Conservation (phyloP, 2,329 filamentous ascomycete species). For the Akanthomyces muscarius region DNA sequence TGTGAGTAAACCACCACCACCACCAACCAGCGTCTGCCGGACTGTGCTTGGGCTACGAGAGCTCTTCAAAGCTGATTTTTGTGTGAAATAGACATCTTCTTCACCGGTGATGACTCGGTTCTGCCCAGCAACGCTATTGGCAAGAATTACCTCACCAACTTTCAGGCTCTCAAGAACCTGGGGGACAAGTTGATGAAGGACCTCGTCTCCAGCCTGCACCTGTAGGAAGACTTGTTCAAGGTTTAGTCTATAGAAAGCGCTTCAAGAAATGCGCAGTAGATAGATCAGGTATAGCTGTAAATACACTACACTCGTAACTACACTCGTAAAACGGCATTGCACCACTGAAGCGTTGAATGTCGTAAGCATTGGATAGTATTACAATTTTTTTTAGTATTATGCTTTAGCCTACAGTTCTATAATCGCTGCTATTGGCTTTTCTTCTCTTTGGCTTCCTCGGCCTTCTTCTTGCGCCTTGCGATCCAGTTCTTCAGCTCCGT, state of each 20-base stretch:
- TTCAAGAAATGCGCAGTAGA: neutral
- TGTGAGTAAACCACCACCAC: neutral
- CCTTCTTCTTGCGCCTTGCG: slow-evolving; percentile 43
- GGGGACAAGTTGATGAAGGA: neutral
- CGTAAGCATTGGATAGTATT: neutral
- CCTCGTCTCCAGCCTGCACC: neutral
- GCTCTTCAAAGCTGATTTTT: no score
- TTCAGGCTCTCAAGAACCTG: slow-evolving; percentile 6
- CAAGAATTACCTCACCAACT: slow-evolving; percentile 9
- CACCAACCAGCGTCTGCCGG: no score
- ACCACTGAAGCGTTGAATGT: neutral
- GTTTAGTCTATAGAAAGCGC: neutral
- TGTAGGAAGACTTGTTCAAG: neutral
- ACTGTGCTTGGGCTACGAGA: no score
- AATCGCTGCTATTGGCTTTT: slow-evolving; percentile 30
- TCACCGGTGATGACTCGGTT: slow-evolving; percentile 4
- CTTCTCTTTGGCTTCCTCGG: slow-evolving; percentile 37
- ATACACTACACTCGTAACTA: neutral
- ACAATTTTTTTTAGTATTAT: neutral
- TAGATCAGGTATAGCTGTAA: neutral
- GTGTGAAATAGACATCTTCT: slow-evolving; percentile 9
- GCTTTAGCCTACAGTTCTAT: neutral
- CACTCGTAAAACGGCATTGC: no score
- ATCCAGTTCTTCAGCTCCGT: slow-evolving; percentile 71
- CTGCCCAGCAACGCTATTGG: slow-evolving; percentile 8